Conservation (phyloP, 768 basidiomycete species). For the Boletellus emodensis region DNA sequence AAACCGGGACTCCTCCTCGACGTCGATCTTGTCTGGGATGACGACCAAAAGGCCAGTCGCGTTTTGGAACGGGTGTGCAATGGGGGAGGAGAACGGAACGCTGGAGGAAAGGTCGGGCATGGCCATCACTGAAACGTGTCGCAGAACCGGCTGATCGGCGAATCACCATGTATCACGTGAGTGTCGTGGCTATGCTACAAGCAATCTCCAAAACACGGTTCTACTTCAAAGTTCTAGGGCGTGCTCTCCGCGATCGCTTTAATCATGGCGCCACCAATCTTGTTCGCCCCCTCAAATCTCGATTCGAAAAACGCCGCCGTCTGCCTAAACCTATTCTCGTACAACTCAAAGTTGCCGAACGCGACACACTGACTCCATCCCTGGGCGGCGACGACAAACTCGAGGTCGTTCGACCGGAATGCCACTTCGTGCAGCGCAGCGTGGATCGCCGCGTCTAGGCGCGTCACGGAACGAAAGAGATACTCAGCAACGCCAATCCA, state of each 20-base stretch:
- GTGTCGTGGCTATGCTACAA: neutral
- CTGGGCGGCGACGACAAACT: conserved; percentile 89
- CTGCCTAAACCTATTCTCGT: conserved; percentile 72
- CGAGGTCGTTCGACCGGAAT: conserved; percentile 85
- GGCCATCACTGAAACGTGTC: neutral
- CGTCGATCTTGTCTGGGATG: conserved; percentile 54
- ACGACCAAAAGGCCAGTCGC: conserved; percentile 49
- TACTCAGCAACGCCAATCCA: conserved; percentile 98
- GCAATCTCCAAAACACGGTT: too few species aligned
- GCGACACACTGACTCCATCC: conserved; percentile 96
- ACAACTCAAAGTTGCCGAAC: conserved; percentile 89
- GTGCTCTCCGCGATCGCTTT: conserved; percentile 71
- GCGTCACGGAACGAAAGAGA: conserved; percentile 68
- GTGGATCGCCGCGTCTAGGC: conserved; percentile 66
- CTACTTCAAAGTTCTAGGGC: too few species aligned
- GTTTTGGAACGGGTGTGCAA: conserved; percentile 43
- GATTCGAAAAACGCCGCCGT: conserved; percentile 82
- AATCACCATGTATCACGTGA: conserved; percentile 1
- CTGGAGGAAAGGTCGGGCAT: conserved; percentile 1
- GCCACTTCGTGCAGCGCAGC: conserved; percentile 73
- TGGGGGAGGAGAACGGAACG: conserved; percentile 5
- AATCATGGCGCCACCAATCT: conserved; percentile 85
- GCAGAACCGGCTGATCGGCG: neutral
- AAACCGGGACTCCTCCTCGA: conserved; percentile 63
- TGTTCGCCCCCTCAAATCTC: conserved; percentile 81